Conservation (phyloP, 2,329 filamentous ascomycete species). For the Sporothrix brunneoviolacea region DNA sequence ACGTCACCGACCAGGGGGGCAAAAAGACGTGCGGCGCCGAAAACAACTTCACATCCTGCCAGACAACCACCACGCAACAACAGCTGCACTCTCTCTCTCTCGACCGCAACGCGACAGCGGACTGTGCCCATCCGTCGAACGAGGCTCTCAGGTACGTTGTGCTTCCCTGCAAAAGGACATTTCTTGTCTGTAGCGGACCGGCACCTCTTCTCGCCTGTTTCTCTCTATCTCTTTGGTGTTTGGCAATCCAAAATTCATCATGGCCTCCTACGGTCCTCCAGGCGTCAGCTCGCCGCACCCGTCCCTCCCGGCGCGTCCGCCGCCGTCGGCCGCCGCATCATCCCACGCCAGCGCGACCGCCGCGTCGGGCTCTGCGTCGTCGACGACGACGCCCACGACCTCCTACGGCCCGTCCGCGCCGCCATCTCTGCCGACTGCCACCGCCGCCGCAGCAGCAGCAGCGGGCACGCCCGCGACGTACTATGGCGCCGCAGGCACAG, state of each 20-base stretch:
- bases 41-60: not conserved
- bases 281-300: slow-evolving; percentile 20
- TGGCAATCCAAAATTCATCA: slow-evolving; percentile 18
- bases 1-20: not conserved
- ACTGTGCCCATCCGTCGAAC: no score
- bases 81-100: not conserved
- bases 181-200: not conserved
- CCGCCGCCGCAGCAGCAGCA: not conserved
- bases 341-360: slow-evolving; percentile 14
- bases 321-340: slow-evolving; percentile 14
- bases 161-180: not conserved
- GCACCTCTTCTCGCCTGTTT: not conserved
- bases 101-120: no score
- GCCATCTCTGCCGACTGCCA: not conserved
- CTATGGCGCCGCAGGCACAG: slow-evolving; percentile 9
- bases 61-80: slow-evolving; percentile 2
- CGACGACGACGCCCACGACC: not conserved
- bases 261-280: slow-evolving; percentile 22
- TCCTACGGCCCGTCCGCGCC: slow-evolving; percentile 12
- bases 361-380: slow-evolving; percentile 1
- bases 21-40: not conserved
- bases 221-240: not conserved
- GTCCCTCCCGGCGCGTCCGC: slow-evolving; percentile 21
- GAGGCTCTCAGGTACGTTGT: slow-evolving; percentile 16
- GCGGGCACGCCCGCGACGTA: not conserved